phyloP scores from a whole-genome alignment of 768 basidiomycete genomes.

The Pleurotus tuoliensis region DNA sequence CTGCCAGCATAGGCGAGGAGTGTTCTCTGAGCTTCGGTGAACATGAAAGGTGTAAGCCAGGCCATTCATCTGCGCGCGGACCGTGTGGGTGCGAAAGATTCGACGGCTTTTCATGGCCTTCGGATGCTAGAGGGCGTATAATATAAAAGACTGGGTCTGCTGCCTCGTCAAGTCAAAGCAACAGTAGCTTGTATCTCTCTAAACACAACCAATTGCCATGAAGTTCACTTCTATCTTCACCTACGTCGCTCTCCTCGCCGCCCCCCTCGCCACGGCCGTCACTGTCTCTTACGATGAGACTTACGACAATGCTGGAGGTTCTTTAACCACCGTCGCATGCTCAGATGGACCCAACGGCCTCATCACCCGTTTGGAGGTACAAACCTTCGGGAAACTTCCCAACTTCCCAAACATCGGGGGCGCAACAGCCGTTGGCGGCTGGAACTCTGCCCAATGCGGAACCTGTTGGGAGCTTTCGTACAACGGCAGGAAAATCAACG shows the following conservation, averaged over 20 bases:
- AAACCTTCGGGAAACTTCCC: conserved; percentile 49
- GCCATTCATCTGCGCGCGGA: neutral
- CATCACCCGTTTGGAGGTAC: conserved; percentile 33
- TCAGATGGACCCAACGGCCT: conserved; percentile 52
- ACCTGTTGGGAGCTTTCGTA: conserved; percentile 59
- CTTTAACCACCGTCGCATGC: conserved; percentile 41
- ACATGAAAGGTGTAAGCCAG: neutral
- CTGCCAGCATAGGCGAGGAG: neutral
- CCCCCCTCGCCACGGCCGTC: conserved; percentile 23
- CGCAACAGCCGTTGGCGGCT: conserved; percentile 44
- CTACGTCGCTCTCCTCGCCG: conserved; percentile 18
- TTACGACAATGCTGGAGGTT: conserved; percentile 42
- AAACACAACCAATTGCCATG: conserved; percentile 7
- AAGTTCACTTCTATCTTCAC: conserved; percentile 12
- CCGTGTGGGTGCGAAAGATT: neutral
- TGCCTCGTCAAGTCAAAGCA: too few relatives aligned
- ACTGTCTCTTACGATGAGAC: conserved; percentile 39
- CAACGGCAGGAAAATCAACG: conserved; percentile 37
- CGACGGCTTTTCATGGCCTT: neutral
- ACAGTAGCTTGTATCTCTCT: neutral
- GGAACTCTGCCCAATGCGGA: conserved; percentile 50
- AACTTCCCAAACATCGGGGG: conserved; percentile 61
- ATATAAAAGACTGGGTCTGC: neutral
- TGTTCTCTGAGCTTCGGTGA: neutral
- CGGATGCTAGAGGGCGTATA: neutral